Base-by-base conservation (phyloP, 495 filamentous ascomycete species). In the Aspergillus panamensis region DNA sequence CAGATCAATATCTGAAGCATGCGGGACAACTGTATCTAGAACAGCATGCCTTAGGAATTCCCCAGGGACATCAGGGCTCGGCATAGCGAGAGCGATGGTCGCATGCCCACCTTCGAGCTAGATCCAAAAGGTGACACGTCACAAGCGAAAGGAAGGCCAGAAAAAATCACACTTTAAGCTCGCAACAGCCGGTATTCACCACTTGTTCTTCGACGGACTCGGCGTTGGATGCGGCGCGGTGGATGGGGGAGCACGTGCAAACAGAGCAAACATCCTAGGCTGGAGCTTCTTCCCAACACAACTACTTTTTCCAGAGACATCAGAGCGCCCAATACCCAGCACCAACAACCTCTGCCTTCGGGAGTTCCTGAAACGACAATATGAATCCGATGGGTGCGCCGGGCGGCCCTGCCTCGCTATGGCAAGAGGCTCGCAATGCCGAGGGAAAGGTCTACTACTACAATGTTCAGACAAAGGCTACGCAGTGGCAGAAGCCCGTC, bases 371-470 rank as follows among this genome's bases (percentile, higher is more conserved):
- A 50, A 55, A 39, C 29, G 51, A 52, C 58, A 62, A 53, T 48
- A 94, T 91, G 88, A 89, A 88, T 69, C 80, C 82, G 50, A 73
- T 81, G 66, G 83, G 78, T 66, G 76, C 76, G 55, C 79, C 77
- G 55, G 70, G 79, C 58, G 80, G 73, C 37, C 77, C 80, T 51
- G 72, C 84, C 19, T 68, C 76, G 37, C 60, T 84, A 25, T 97
- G 93, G 94, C 85, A 88, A 70, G 90, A 94, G 75, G 88, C 90
- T 52, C 86, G 86, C 64, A 89, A 88, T 65, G 69, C 84, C 4
- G 93, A 96, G 62, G 94, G 94, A 40, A 83, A 90, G 50, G 77
- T 85, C n/a, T 98, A 98, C 73, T 98, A 96, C 68, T 96, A 91
- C 76, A 96, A 97, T 72, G 74, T 84, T 4, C 75, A 86, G 59